Evolutionary conservation across 805 yeast species (phyloP), one percentile per base, ranked within the genome.

Genomic region (Lachancea waltii): DNA sequence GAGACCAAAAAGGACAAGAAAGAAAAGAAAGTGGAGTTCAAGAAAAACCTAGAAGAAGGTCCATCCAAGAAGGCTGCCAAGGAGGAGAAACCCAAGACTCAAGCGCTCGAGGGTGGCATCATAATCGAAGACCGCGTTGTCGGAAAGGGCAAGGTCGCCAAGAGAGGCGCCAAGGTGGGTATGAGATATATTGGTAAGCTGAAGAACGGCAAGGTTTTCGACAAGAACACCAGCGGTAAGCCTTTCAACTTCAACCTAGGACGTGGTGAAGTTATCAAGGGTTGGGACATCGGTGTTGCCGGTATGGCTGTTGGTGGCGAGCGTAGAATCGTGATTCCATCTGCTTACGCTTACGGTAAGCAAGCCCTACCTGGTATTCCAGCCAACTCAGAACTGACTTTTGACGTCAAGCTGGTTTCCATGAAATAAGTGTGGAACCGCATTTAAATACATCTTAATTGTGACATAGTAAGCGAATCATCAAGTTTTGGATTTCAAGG

Each of bases 251-350:
- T 92, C 68, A 77, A 76, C 47, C 75, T 92, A 54, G 98, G 98
- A 57, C 84, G 82, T 64, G 98, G 97, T 61, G 98, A 92, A 69
- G 97, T 95, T 53, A 92, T 92, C 73, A 85, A 85, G 67, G 98
- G 97, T 49, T 92, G 95, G 85, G 99, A 92, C 63, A 75, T 90
- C 58, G 99, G 99, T 74, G 92, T 92, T 55, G 87, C 90, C 43
- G 97, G 97, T 63, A 89, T 92, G 97, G 79, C 95, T 41, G 95
- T 85, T 60, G 96, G 96, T 58, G 97, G 97, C 61, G 98, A 92
- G 75, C 89, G 98, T 76, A 81, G 97, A 72, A 86, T 92, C 51
- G 76, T 86, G 45, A 86, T 92, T 51, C 98, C 99, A 54, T 81
- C 98, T 38, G 77, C 89, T 57, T 84, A 85, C 79, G 99, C 96